A percentile compares a stretch with the other conserved stretches of the same genome.
Evolutionary conservation across 768 basidiomycete species (phyloP).

Genomic region (Dendrothele bispora): DNA sequence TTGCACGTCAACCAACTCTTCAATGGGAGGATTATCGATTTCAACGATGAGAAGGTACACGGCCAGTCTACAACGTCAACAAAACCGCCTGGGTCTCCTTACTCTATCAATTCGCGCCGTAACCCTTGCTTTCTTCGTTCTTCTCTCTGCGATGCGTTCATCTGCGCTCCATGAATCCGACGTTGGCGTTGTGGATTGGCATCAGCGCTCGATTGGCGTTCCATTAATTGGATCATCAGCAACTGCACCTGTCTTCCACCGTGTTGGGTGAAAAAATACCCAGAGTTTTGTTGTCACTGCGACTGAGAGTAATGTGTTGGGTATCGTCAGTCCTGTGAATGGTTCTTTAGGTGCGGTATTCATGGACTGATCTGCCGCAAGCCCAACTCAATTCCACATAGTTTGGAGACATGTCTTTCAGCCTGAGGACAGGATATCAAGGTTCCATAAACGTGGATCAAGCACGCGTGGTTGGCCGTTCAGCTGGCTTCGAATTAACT

Average conservation of each 20-base stretch:
- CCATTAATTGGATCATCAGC: constrained; percentile 52
- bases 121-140: background rate
- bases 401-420: constrained; percentile 84
- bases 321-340: constrained; percentile 63
- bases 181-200: constrained; percentile 86
- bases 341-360: constrained; percentile 66
- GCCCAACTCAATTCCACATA: constrained; percentile 27
- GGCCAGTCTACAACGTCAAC: no score
- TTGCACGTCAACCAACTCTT: no score
- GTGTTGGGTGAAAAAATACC: constrained; percentile 28
- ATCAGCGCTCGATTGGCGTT: constrained; percentile 73
- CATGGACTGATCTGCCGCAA: background rate
- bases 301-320: constrained; percentile 76
- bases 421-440: constrained; percentile 63
- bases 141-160: constrained; percentile 5
- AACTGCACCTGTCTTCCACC: constrained; percentile 62
- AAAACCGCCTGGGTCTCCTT: no score
- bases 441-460: constrained; percentile 57
- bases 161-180: constrained; percentile 70
- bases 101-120: no score
- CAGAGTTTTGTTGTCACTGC: constrained; percentile 60
- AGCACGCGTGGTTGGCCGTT: constrained; percentile 40
- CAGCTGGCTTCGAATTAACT: background rate
- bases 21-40: no score
- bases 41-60: no score